Conservation (phyloP, 2,329 filamentous ascomycete genomes). For the Ceratocystis eucalypticola region DNA sequence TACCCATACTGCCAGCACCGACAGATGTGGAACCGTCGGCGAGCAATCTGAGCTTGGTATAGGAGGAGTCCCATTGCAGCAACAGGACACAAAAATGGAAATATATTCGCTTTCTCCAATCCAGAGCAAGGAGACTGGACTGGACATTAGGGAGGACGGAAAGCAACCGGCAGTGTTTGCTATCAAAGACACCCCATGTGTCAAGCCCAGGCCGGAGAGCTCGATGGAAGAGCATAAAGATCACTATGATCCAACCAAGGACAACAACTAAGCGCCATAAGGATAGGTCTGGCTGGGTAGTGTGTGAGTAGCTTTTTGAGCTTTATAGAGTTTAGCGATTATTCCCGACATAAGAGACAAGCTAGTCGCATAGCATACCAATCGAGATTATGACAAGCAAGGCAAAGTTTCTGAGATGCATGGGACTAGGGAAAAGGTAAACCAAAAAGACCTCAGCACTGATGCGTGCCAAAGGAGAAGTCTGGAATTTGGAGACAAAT, state of each 20-base stretch:
- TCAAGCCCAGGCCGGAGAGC: constrained; percentile 1
- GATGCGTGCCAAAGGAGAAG: not conserved
- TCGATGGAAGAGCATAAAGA: constrained; percentile 14
- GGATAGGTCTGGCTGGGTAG: not conserved
- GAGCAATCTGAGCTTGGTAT: not conserved
- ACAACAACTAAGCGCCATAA: constrained; percentile 6
- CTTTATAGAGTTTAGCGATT: not conserved
- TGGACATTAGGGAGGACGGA: not conserved
- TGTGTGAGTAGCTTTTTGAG: not conserved
- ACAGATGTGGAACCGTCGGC: not conserved
- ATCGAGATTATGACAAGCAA: not conserved
- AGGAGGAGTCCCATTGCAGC: constrained; percentile 6
- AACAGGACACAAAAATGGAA: constrained; percentile 5
- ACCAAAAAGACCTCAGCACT: not conserved
- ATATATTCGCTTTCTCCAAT: constrained; percentile 5
- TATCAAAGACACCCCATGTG: not conserved
- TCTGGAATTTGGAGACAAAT: not conserved
- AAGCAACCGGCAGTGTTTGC: not conserved
- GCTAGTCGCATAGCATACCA: not conserved
- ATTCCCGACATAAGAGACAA: not conserved
- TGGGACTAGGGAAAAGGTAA: not conserved
- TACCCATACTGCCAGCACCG: not conserved
- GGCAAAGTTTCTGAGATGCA: not conserved
- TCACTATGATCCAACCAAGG: constrained; percentile 17
- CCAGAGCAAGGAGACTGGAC: constrained; percentile 9